A percentile compares a stretch with the other conserved stretches of the same genome.
phyloP scores from a whole-genome alignment of 2,329 filamentous ascomycete genomes.

The Pestalotiopsis sp. region DNA sequence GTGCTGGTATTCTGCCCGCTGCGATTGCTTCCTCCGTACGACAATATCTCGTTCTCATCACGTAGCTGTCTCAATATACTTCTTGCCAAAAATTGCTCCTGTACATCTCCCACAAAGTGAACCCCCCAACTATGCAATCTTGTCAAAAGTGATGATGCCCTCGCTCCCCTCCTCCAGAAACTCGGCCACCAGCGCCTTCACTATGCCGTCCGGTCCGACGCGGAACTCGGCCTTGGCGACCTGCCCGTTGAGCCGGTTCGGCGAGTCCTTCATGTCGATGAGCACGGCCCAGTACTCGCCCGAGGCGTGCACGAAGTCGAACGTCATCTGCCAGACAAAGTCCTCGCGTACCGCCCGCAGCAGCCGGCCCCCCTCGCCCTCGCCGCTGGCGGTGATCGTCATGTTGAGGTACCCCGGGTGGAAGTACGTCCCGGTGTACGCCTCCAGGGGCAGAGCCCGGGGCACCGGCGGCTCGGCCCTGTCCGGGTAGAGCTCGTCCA shows the following conservation, averaged over 20 bases:
- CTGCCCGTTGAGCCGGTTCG: slow-evolving; percentile 24
- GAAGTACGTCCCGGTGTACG: slow-evolving; percentile 44
- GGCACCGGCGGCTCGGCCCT: slow-evolving; percentile 36
- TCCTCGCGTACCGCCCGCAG: slow-evolving; percentile 25
- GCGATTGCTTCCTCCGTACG: background rate
- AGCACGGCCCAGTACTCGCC: slow-evolving; percentile 37
- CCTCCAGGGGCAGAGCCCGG: slow-evolving; percentile 33
- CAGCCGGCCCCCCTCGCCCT: slow-evolving; percentile 14
- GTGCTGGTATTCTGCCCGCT: background rate
- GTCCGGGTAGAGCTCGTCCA: slow-evolving; percentile 38
- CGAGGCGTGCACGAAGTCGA: slow-evolving; percentile 36
- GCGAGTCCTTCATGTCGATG: slow-evolving; percentile 26
- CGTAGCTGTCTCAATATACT: background rate
- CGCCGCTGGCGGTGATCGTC: slow-evolving; percentile 22
- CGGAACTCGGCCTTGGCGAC: slow-evolving; percentile 33
- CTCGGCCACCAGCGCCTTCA: slow-evolving; percentile 30
- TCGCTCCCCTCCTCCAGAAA: slow-evolving; percentile 31
- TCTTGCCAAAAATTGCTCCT: background rate
- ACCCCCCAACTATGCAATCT: background rate
- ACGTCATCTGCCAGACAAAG: slow-evolving; percentile 33
- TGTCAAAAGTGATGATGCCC: slow-evolving; percentile 30
- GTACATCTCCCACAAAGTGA: background rate
- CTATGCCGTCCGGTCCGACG: slow-evolving; percentile 29
- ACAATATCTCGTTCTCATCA: background rate
- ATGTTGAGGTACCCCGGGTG: slow-evolving; percentile 44